Conservation (phyloP, 495 filamentous ascomycete species). For the Neurospora tetrasperma region DNA sequence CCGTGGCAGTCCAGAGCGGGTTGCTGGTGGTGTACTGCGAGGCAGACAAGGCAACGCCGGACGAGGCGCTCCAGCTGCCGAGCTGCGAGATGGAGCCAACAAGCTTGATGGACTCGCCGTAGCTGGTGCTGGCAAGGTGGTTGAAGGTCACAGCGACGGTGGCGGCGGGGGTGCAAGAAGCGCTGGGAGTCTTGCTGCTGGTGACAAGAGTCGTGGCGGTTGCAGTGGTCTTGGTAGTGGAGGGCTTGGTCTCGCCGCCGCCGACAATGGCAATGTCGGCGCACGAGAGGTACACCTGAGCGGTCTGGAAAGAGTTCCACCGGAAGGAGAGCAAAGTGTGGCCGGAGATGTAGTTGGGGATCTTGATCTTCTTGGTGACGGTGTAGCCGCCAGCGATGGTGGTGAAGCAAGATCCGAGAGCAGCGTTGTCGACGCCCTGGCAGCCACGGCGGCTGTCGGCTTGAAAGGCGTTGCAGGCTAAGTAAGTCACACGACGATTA, state of each 20-base stretch:
- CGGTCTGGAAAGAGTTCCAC: conserved; percentile 49
- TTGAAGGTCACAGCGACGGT: conserved; percentile 50
- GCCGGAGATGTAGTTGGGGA: conserved; percentile 33
- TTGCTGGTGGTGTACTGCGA: conserved; percentile 43
- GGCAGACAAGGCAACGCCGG: conserved; percentile 42
- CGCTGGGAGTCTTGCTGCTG: conserved; percentile 17
- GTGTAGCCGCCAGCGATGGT: conserved; percentile 45
- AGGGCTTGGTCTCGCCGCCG: not conserved
- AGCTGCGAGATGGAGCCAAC: conserved; percentile 45
- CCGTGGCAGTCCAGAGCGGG: conserved; percentile 45
- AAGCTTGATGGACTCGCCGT: conserved; percentile 51
- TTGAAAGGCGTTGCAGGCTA: conserved; percentile 38
- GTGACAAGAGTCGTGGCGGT: conserved; percentile 21
- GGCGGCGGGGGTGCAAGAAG: conserved; percentile 33
- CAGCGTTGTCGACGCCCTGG: conserved; percentile 40
- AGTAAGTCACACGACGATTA: not conserved
- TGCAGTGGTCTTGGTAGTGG: not conserved
- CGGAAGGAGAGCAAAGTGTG: conserved; percentile 45
- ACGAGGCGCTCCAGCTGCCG: conserved; percentile 44
- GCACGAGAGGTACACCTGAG: conserved; percentile 45
- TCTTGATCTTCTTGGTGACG: conserved; percentile 44
- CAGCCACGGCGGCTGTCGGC: conserved; percentile 25
- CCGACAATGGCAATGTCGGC: conserved; percentile 41
- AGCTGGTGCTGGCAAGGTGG: conserved; percentile 40
- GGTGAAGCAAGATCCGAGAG: conserved; percentile 38